Evolutionary conservation across 2,329 filamentous ascomycete species (phyloP).

Genomic region (Aspergillus viridinutans): DNA sequence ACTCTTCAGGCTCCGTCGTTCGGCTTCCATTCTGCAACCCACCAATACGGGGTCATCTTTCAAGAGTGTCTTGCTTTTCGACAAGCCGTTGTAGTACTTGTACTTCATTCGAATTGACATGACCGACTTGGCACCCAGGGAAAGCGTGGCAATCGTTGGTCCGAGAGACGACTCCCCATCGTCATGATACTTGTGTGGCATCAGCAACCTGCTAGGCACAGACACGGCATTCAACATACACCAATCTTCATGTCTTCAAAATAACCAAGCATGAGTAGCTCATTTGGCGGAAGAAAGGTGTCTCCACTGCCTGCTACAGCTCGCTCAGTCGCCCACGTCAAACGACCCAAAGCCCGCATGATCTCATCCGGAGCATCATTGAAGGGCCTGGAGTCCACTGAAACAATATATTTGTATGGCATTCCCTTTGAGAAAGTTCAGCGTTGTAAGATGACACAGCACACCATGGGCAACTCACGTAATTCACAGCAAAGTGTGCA

Average conservation of each 20-base stretch:
- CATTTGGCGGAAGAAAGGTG: slow-evolving; percentile 46
- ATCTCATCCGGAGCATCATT: slow-evolving; percentile 40
- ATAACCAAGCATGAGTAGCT: slow-evolving; percentile 53
- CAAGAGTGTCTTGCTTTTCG: slow-evolving; percentile 14
- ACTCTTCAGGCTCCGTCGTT: slow-evolving; percentile 22
- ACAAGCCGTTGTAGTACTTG: slow-evolving; percentile 40
- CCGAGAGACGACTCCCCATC: slow-evolving; percentile 56
- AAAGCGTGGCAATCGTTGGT: slow-evolving; percentile 53
- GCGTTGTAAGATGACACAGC: background rate
- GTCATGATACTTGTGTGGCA: slow-evolving; percentile 48
- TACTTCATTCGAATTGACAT: slow-evolving; percentile 55
- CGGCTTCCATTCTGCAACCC: slow-evolving; percentile 24
- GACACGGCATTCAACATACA: slow-evolving; percentile 26
- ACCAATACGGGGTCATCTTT: slow-evolving; percentile 29
- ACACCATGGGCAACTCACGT: slow-evolving; percentile 27
- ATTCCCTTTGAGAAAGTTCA: slow-evolving; percentile 41
- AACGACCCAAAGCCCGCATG: slow-evolving; percentile 43
- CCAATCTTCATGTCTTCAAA: slow-evolving; percentile 53
- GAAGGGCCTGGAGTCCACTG: slow-evolving; percentile 43
- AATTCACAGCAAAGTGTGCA: slow-evolving; percentile 48
- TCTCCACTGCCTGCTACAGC: slow-evolving; percentile 29
- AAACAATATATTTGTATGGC: slow-evolving; percentile 57
- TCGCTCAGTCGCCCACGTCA: slow-evolving; percentile 51
- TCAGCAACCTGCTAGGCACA: background rate
- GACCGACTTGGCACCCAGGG: slow-evolving; percentile 48